Base-by-base conservation (phyloP, 805 yeast species). In the Ogataea ramenticola region DNA sequence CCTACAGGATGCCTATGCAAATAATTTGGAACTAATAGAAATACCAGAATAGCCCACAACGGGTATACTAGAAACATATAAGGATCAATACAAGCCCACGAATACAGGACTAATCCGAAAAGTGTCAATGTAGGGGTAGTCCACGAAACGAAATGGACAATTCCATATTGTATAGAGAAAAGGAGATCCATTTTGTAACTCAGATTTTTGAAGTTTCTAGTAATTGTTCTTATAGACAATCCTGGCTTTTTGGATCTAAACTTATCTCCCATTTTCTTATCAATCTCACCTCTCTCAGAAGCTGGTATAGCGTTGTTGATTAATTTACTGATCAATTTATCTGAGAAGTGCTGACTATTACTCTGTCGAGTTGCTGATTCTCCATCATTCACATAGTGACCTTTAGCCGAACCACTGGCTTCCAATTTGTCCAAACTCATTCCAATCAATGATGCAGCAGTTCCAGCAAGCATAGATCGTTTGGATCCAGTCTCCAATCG, bases 21-120 rank as follows among this genome's bases (percentile, higher is more conserved):
- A 54, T 81, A 89, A 4, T 82, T 86, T 0, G 95, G 91, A 1
- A 83, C 65, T 66, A 89, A 71, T 3, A 82, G 65, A 1, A 79
- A 80, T 44, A 72, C 67, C 27, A 83, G 52, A 3, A 86, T 39
- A 40, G 67, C 70, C 2, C 82, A 47, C 32, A 82, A 52, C 0
- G 96, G 96, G 29, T 80, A 68, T 1, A 79, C 70, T 33, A 84
- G 60, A 12, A 86, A 65, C 41, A 84, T 61, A 56, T 79, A 79
- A 0, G 96, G 96, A 65, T 84, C 75, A 31, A 82, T 60, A 53
- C 93, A 84, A 1, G 81, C 65, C 47, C 79, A 70, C 0, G 96
- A 81, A 50, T 83, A 80, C 1, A 79, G 48, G 5, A 82, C 65
- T 43, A 87, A 61, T 20, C 68, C 57, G 0, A 82, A 67, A 5